These are phyloP conservation scores for Colletotrichum simmondsii DNA, from an alignment of 2,329 filamentous ascomycete species.

Conservation along the genomic window DNA sequence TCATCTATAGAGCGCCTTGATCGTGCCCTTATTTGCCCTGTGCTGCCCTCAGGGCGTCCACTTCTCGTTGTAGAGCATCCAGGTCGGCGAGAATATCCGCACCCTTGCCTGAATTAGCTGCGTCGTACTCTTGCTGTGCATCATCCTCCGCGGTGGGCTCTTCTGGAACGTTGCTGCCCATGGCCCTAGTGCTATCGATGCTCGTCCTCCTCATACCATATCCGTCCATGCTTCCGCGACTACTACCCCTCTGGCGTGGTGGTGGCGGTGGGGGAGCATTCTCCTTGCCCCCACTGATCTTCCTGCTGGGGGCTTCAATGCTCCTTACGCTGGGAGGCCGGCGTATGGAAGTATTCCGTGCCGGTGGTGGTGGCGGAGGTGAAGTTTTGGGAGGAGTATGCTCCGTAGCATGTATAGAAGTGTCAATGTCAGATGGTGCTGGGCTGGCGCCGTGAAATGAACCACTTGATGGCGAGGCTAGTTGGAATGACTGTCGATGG, in stretches of 20 bases:
- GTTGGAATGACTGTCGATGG: conserved; percentile 41
- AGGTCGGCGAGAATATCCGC: conserved; percentile 78
- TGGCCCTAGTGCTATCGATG: conserved; percentile 39
- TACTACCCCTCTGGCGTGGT: conserved; percentile 57
- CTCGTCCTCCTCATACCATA: conserved; percentile 44
- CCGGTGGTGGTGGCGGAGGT: conserved; percentile 58
- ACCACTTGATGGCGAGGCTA: conserved; percentile 12
- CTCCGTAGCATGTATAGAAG: not conserved
- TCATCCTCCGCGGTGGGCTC: conserved; percentile 36
- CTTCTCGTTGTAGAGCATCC: conserved; percentile 77
- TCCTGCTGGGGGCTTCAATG: conserved; percentile 46
- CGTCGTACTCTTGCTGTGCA: conserved; percentile 33
- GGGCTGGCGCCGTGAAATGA: conserved; percentile 20
- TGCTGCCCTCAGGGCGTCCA: conserved; percentile 71
- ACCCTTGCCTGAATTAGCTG: conserved; percentile 46
- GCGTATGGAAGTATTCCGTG: conserved; percentile 55
- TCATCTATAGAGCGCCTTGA: conserved; percentile 16
- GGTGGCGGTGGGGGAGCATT: conserved; percentile 59
- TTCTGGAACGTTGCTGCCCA: conserved; percentile 42
- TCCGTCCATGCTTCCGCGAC: conserved; percentile 54
- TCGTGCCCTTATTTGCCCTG: conserved; percentile 40
- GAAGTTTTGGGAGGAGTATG: conserved; percentile 36
- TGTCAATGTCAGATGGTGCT: conserved; percentile 10
- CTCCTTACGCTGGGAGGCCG: conserved; percentile 56
- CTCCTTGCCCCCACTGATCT: conserved; percentile 23